Conservation (phyloP, 164 flowering plant genomes). For the Pachysandra terminalis region DNA sequence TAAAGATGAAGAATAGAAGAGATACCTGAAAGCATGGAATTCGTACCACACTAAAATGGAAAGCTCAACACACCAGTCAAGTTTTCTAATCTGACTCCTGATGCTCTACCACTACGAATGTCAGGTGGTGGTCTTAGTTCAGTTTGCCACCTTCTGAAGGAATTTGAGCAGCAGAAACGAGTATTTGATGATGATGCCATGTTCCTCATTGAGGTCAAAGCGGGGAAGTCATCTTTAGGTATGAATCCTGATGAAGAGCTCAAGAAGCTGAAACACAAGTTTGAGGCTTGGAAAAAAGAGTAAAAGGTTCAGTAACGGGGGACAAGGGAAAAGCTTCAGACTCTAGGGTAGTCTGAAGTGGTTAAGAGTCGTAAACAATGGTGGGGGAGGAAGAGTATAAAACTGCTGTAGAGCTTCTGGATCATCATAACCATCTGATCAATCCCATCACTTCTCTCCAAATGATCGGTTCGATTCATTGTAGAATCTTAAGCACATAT, state of each 20-base stretch:
- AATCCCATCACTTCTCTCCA: no score
- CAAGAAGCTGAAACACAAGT: slow-evolving; percentile 51
- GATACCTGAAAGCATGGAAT: no score
- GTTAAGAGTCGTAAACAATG: slow-evolving; percentile 52
- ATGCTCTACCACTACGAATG: slow-evolving; percentile 27
- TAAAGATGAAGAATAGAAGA: no score
- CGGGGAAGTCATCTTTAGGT: slow-evolving; percentile 29
- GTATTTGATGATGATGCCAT: slow-evolving; percentile 64
- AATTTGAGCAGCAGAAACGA: slow-evolving; percentile 64
- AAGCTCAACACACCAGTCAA: slow-evolving; percentile 54
- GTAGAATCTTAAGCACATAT: no score
- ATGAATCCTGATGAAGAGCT: slow-evolving; percentile 57
- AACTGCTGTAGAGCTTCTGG: slow-evolving; percentile 15
- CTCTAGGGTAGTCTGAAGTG: slow-evolving; percentile 37
- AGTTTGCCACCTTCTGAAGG: slow-evolving; percentile 46
- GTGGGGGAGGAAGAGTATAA: slow-evolving; percentile 60
- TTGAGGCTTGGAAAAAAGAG: slow-evolving; percentile 80
- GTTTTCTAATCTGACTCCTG: slow-evolving; percentile 19
- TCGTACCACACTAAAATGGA: no score
- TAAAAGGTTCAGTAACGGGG: slow-evolving; percentile 60
- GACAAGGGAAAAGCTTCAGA: slow-evolving; percentile 53
- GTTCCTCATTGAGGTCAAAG: slow-evolving; percentile 42
- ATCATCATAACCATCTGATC: no score
- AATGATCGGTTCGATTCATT: no score
- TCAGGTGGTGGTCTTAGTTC: slow-evolving; percentile 33